These are phyloP conservation scores for Calonectria henricotiae DNA, from an alignment of 2,329 filamentous ascomycete genomes.

Conservation along the genomic window DNA sequence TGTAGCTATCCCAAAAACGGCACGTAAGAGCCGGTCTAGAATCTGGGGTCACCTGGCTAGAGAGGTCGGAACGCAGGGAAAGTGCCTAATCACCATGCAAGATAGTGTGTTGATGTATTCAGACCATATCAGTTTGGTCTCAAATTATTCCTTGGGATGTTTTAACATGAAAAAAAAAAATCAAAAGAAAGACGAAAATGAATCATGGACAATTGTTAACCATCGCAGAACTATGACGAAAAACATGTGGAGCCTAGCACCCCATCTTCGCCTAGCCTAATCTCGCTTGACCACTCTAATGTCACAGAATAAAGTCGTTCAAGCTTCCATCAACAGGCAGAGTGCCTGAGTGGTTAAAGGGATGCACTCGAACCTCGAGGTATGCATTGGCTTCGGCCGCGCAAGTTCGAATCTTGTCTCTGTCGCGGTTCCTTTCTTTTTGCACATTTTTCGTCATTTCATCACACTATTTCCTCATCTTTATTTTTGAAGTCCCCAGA, in stretches of 20 bases:
- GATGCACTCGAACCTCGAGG: conserved; percentile 23
- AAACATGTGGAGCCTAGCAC: background rate
- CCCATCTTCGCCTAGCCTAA: background rate
- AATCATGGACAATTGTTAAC: too few relatives aligned
- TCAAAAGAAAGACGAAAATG: too few relatives aligned
- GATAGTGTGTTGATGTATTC: background rate
- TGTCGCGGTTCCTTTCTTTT: conserved; percentile 21
- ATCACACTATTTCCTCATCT: background rate
- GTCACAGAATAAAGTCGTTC: background rate
- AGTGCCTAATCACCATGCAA: background rate
- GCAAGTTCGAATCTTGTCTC: conserved; percentile 27
- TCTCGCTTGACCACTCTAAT: background rate
- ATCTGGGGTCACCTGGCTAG: background rate
- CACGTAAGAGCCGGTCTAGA: background rate
- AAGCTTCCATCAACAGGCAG: background rate
- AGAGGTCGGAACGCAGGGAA: background rate
- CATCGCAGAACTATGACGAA: too few relatives aligned
- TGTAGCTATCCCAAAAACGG: conserved; percentile 32
- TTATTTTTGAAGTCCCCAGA: too few relatives aligned
- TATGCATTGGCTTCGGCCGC: conserved; percentile 25
- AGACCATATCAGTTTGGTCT: too few relatives aligned
- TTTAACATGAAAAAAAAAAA: too few relatives aligned
- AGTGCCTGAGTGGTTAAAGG: conserved; percentile 26
- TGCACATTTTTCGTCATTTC: background rate
- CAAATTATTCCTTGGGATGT: too few relatives aligned